These are phyloP conservation scores for Jacaranda copaia DNA, from an alignment of 257 asterid species.

Conservation along the genomic window DNA sequence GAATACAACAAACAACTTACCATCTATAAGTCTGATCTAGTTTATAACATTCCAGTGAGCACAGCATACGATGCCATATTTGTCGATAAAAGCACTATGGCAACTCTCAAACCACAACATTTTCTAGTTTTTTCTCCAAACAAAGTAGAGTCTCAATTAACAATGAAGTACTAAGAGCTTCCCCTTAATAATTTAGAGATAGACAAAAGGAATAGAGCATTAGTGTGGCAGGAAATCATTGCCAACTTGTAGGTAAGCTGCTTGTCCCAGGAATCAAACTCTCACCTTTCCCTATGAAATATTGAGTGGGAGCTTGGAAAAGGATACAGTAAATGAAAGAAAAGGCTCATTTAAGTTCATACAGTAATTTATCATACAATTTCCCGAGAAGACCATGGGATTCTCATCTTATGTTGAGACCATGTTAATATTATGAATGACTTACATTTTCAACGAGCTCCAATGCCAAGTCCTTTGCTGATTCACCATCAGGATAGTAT, in stretches of 20 bases:
- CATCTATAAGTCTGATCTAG: neutral
- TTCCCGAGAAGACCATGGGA: neutral
- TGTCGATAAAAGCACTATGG: neutral
- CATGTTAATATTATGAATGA: conserved; percentile 1
- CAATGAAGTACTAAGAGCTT: neutral
- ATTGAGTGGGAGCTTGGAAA: conserved; percentile 6
- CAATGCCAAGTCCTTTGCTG: conserved; percentile 85
- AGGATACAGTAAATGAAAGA: neutral
- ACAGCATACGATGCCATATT: neutral
- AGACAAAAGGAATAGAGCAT: neutral
- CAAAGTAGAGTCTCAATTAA: neutral
- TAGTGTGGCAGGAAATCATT: neutral
- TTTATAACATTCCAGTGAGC: neutral
- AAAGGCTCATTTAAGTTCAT: conserved; percentile 1
- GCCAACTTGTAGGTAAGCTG: conserved; percentile 3
- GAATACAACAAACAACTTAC: neutral
- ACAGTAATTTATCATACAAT: neutral
- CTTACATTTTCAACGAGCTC: conserved; percentile 93
- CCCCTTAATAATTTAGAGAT: neutral
- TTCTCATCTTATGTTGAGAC: conserved; percentile 1
- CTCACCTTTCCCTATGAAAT: neutral
- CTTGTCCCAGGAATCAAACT: conserved; percentile 6
- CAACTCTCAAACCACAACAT: neutral
- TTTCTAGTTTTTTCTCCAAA: neutral
- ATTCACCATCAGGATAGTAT: conserved; percentile 88